These are phyloP conservation scores for Rosa rugosa DNA, from an alignment of 306 rosid species.

Conservation along the genomic window DNA sequence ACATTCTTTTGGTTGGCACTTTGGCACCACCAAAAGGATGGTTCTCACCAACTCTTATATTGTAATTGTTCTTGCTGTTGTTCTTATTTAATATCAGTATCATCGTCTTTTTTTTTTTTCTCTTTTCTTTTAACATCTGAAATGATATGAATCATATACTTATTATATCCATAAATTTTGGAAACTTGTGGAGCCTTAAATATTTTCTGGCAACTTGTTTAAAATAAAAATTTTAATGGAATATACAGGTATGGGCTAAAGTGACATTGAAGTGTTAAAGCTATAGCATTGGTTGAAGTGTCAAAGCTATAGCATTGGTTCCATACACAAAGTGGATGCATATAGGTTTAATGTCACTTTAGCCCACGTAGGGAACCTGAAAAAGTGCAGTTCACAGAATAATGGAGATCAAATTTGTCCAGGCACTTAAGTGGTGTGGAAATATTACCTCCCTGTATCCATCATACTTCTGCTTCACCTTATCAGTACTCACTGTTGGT, in stretches of 20 bases:
- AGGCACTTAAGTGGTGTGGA: neutral
- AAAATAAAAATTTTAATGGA: neutral
- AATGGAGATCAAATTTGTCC: neutral
- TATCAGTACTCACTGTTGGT: neutral
- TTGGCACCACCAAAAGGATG: neutral
- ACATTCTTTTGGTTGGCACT: neutral
- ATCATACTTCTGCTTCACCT: neutral
- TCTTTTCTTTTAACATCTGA: neutral
- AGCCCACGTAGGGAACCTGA: neutral
- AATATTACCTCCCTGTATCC: neutral
- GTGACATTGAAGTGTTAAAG: neutral
- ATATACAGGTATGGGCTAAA: neutral
- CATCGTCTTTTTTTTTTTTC: neutral
- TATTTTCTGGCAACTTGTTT: neutral
- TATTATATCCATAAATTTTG: no score
- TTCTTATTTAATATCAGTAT: neutral
- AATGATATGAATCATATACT: neutral
- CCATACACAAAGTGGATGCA: neutral
- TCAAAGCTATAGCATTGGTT: no score
- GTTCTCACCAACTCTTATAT: neutral
- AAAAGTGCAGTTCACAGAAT: neutral
- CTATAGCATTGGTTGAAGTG: no score
- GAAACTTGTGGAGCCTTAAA: neutral
- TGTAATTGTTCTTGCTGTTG: no score
- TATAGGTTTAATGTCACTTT: neutral